Percentiles rank a stretch among this genome's conserved stretches.
Conservation (phyloP, 805 yeast species). For the Candida broadrunensis region DNA sequence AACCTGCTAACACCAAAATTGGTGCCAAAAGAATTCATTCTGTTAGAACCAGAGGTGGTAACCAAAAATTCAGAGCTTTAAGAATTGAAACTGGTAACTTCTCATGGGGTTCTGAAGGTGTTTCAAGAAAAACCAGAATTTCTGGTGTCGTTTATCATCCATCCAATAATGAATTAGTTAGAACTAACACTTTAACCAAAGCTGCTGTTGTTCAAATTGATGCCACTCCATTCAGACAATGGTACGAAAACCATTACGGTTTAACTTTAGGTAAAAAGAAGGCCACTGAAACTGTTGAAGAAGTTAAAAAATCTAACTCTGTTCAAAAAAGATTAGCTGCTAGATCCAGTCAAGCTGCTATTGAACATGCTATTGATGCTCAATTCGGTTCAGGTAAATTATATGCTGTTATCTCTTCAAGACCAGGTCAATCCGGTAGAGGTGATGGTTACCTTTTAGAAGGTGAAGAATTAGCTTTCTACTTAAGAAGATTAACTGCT, state of each 20-base stretch:
- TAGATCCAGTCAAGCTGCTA: conserved; percentile 80
- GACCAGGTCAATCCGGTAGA: conserved; percentile 99
- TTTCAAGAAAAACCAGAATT: conserved; percentile 98
- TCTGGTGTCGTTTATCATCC: conserved; percentile 98
- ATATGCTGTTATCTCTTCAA: conserved; percentile 96
- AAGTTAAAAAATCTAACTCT: conserved; percentile 66
- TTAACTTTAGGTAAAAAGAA: conserved; percentile 76
- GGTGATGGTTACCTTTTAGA: conserved; percentile 99
- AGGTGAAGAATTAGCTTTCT: conserved; percentile 99
- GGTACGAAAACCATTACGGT: conserved; percentile 99
- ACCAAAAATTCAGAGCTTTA: conserved; percentile 99
- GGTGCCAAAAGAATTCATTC: conserved; percentile 98
- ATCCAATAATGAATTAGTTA: conserved; percentile 98
- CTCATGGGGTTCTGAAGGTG: conserved; percentile 99
- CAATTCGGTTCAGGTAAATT: conserved; percentile 99
- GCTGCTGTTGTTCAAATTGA: conserved; percentile 98
- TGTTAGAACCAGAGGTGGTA: conserved; percentile 99
- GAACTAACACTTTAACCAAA: conserved; percentile 99
- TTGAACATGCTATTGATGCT: conserved; percentile 87
- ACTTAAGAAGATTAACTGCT: conserved; percentile 99
- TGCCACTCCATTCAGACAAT: conserved; percentile 99
- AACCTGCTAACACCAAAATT: conserved; percentile 98
- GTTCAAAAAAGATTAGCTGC: conserved; percentile 91
- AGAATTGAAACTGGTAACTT: conserved; percentile 99
- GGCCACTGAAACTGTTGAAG: conserved; percentile 50